These are phyloP conservation scores for Hypoxylon sp. DNA, from an alignment of 2,329 filamentous ascomycete species.

Conservation along the genomic window DNA sequence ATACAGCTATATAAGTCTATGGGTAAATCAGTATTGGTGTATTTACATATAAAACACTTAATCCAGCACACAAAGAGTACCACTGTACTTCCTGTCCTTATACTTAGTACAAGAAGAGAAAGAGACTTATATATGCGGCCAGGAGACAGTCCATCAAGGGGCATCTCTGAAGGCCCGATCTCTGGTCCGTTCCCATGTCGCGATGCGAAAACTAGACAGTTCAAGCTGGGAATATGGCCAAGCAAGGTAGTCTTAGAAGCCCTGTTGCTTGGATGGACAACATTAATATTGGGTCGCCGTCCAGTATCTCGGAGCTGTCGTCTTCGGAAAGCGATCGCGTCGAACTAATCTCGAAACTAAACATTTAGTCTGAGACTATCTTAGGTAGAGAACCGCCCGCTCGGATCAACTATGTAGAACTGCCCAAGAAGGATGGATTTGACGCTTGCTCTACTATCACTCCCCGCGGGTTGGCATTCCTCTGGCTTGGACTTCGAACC, in stretches of 20 bases:
- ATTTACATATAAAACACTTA: no score
- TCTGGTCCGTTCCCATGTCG: constrained; percentile 14
- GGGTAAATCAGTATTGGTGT: no score
- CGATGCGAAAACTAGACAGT: constrained; percentile 12
- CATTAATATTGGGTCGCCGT: constrained; percentile 9
- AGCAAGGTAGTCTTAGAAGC: constrained; percentile 17
- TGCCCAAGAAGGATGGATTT: constrained; percentile 26
- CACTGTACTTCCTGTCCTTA: not conserved
- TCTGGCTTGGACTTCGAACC: constrained; percentile 14
- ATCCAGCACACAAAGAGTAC: not conserved
- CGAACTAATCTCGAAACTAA: constrained; percentile 28
- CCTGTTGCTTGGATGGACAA: constrained; percentile 29
- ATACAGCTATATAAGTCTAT: no score
- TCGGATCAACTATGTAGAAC: constrained; percentile 27
- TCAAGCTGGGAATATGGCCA: constrained; percentile 15
- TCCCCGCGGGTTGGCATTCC: constrained; percentile 21
- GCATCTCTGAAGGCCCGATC: constrained; percentile 9
- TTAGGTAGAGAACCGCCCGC: constrained; percentile 25
- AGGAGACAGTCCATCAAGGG: not conserved
- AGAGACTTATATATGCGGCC: not conserved
- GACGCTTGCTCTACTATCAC: constrained; percentile 9
- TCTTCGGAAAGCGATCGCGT: constrained; percentile 13
- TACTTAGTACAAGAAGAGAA: not conserved
- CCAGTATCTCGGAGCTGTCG: constrained; percentile 20
- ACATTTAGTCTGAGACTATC: constrained; percentile 16